Evolutionary conservation across 75 land plant species (phyloP).

Genomic region (Adiantum capillusveneris): DNA sequence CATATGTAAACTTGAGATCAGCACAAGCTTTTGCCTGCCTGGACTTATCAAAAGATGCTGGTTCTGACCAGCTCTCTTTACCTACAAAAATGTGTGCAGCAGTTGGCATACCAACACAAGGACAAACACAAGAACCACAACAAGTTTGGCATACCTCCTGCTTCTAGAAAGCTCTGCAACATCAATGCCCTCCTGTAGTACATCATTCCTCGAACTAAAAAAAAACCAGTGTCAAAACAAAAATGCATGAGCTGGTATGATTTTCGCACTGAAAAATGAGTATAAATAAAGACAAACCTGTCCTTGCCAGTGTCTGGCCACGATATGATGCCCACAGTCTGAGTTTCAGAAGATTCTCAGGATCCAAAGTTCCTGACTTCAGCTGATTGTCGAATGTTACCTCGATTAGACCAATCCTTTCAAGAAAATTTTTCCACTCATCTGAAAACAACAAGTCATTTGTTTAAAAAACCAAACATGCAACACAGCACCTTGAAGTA

Average conservation of each 20-base stretch:
- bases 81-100: neutral
- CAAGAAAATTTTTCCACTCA: slow-evolving; percentile 95
- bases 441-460: too few species aligned
- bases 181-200: slow-evolving; percentile 91
- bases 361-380: slow-evolving; percentile 31
- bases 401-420: slow-evolving; percentile 51
- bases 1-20: slow-evolving; percentile 91
- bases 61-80: too few species aligned
- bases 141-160: slow-evolving; percentile 25
- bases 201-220: slow-evolving; percentile 99
- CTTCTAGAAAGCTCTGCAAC: slow-evolving; percentile 67
- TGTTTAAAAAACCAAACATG: too few species aligned
- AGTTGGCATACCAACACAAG: neutral
- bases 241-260: too few species aligned
- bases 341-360: slow-evolving; percentile 42
- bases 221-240: too few species aligned
- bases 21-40: slow-evolving; percentile 68
- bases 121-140: slow-evolving; percentile 10
- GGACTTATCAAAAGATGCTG: slow-evolving; percentile 46
- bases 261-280: too few species aligned
- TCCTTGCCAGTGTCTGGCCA: slow-evolving; percentile 85
- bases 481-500: too few species aligned
- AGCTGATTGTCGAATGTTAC: slow-evolving; percentile 34
- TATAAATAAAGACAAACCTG: slow-evolving; percentile 32
- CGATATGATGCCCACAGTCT: slow-evolving; percentile 88